phyloP scores from a whole-genome alignment of 305 asterid genomes.

The Andrographis paniculata region DNA sequence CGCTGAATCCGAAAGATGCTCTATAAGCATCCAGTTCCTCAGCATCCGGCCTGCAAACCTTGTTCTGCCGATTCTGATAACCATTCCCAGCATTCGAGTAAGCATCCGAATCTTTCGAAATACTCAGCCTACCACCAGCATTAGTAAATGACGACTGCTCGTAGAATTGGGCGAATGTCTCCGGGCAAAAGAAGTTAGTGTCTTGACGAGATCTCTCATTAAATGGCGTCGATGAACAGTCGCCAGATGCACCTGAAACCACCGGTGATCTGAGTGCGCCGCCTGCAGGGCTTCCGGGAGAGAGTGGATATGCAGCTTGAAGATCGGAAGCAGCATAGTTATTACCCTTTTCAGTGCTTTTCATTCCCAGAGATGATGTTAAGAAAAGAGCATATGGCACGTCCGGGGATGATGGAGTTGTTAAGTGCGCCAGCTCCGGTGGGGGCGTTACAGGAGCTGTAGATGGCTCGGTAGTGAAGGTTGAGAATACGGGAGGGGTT shows the following conservation, averaged over 20 bases:
- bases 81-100: conserved; percentile 53
- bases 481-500: conserved; percentile 94
- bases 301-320: conserved; percentile 61
- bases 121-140: conserved; percentile 87
- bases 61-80: conserved; percentile 60
- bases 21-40: conserved; percentile 98
- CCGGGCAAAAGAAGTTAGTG: conserved; percentile 97
- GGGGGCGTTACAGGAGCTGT: conserved; percentile 98
- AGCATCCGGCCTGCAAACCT: conserved; percentile 55
- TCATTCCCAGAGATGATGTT: conserved; percentile 52
- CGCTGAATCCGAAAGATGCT: conserved; percentile 99
- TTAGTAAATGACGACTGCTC: conserved; percentile 79
- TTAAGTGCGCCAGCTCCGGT: conserved; percentile 85
- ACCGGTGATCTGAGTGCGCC: conserved; percentile 59
- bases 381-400: conserved; percentile 96
- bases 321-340: conserved; percentile 45
- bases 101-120: conserved; percentile 83
- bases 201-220: conserved; percentile 53
- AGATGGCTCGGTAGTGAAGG: conserved; percentile 94
- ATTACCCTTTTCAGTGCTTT: conserved; percentile 28
- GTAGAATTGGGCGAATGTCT: conserved; percentile 90
- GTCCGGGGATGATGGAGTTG: conserved; percentile 98
- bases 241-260: conserved; percentile 42
- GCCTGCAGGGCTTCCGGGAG: conserved; percentile 84
- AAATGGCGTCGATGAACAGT: conserved; percentile 30